Evolutionary conservation across 2,329 filamentous ascomycete species (phyloP), one percentile per base, ranked within the genome.

Genomic region (Talaromyces atroroseus): DNA sequence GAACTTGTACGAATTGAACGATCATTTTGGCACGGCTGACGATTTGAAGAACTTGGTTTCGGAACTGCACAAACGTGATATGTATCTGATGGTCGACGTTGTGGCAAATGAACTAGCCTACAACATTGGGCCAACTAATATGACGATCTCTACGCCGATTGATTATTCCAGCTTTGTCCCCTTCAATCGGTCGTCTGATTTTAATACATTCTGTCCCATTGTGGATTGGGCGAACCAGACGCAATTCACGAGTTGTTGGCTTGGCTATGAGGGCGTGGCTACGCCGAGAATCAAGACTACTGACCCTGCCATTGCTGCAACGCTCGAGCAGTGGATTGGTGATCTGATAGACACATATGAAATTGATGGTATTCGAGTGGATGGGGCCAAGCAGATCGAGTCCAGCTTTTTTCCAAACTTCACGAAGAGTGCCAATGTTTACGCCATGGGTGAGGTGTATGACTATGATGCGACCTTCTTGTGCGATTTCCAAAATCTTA

Each of bases 1-100:
- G 58, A 70, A 79, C 57, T 65, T 79, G 10, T 74, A 77, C 54
- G 57, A 64, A 3, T 52, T 79, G 38, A 79, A 79, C 59, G 65
- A 64, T 4, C 72, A 78, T 55, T 78, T 77, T 57, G 77, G 77
- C 12, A 71, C 69, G 26, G 68, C 66, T 32, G 65, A 65, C 18
- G 76, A 78, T 61, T 63, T 79, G 49, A 70, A 73, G 54, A 71
- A 68, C 42, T 62, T 79, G 7, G 72, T 71, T 26, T 67, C 61
- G 29, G 69, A 74, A 26, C 65, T 77, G 23, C 76, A 78, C 65
- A 61, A 54, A 16, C 68, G 61, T 65, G 73, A 68, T 59, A 78
- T 73, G 75, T 78, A 74, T 56, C 58, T 79, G 20, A 78, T 79
- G 76, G 70, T 77, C 10, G 77, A 79, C 59, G 69, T 78, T 2